A percentile compares a stretch with the other conserved stretches of the same genome.
phyloP scores from a whole-genome alignment of 768 basidiomycete species.

The Guyanaporus albipodus region DNA sequence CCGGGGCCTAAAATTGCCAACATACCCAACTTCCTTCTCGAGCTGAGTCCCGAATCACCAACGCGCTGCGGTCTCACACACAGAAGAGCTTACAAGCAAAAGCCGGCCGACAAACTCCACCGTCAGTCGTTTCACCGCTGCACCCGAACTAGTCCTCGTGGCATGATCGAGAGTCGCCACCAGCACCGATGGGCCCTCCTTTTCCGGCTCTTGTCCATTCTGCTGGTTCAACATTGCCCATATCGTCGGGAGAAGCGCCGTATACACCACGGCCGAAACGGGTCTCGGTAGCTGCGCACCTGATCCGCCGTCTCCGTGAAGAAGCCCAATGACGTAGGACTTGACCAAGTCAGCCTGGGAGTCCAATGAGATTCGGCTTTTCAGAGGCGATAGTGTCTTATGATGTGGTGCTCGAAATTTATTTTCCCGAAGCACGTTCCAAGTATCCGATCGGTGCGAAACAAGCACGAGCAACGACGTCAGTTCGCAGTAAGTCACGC shows the following conservation, averaged over 20 bases:
- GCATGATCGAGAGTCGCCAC: conserved; percentile 65
- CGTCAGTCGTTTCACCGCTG: conserved; percentile 60
- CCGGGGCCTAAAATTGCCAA: conserved; percentile 42
- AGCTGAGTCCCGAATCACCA: conserved; percentile 42
- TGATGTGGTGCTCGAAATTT: conserved; percentile 5
- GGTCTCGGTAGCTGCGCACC: conserved; percentile 44
- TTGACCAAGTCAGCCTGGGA: conserved; percentile 50
- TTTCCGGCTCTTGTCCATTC: conserved; percentile 20
- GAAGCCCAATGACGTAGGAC: conserved; percentile 56
- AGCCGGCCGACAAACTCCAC: conserved; percentile 74
- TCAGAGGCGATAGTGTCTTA: conserved; percentile 18
- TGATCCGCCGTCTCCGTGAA: conserved; percentile 47
- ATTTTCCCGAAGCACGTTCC: conserved; percentile 5
- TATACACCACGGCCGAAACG: conserved; percentile 56
- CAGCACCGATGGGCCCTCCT: conserved; percentile 33
- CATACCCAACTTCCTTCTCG: conserved; percentile 51
- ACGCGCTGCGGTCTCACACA: not conserved
- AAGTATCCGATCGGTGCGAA: conserved; percentile 14
- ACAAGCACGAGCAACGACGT: conserved; percentile 56
- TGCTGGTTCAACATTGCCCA: conserved; percentile 67
- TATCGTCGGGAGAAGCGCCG: conserved; percentile 67
- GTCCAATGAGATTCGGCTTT: conserved; percentile 20
- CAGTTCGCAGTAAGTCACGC: conserved; percentile 75
- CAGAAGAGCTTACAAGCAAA: conserved; percentile 49
- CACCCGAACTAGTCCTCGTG: conserved; percentile 51